A percentile compares a stretch with the other conserved stretches of the same genome.
Evolutionary conservation across 2,329 filamentous ascomycete species (phyloP).

Genomic region (Emergomyces africanus): DNA sequence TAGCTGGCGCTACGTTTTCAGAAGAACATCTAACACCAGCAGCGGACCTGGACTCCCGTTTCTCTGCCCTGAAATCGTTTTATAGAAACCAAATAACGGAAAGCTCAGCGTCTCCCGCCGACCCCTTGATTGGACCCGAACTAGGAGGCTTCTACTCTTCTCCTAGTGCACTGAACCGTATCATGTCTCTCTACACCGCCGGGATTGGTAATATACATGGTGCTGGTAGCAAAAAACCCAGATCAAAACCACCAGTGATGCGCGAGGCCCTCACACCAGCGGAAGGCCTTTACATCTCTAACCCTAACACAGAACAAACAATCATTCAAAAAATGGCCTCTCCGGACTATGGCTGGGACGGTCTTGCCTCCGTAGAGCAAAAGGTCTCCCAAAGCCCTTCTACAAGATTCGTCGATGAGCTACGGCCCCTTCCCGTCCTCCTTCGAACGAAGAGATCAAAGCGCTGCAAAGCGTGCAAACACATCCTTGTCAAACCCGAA

Average conservation of each 20-base stretch:
- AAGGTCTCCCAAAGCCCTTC: slow-evolving; percentile 36
- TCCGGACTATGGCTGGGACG: slow-evolving; percentile 46
- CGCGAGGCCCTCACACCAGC: slow-evolving; percentile 58
- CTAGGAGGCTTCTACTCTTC: slow-evolving; percentile 47
- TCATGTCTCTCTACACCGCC: slow-evolving; percentile 77
- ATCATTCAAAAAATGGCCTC: slow-evolving; percentile 48
- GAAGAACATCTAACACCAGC: slow-evolving; percentile 21
- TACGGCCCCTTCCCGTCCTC: slow-evolving; percentile 70
- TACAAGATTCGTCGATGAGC: slow-evolving; percentile 54
- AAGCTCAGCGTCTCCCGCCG: slow-evolving; percentile 40
- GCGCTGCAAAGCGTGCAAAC: slow-evolving; percentile 80
- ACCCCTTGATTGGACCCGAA: slow-evolving; percentile 37
- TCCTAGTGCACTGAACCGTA: slow-evolving; percentile 68
- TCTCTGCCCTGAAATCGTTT: slow-evolving; percentile 62
- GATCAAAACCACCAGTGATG: slow-evolving; percentile 59
- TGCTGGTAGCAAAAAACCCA: slow-evolving; percentile 46
- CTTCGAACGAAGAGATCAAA: slow-evolving; percentile 89
- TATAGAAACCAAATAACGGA: slow-evolving; percentile 68
- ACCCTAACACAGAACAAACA: slow-evolving; percentile 46
- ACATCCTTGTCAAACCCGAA: slow-evolving; percentile 92
- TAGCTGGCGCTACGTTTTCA: slow-evolving; percentile 17
- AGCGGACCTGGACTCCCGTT: slow-evolving; percentile 54
- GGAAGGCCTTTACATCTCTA: slow-evolving; percentile 58
- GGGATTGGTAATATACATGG: slow-evolving; percentile 44
- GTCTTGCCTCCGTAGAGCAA: slow-evolving; percentile 45